Evolutionary conservation across 2,329 filamentous ascomycete species (phyloP), one percentile per base, ranked within the genome.

Genomic region (Phialophora macrospora): DNA sequence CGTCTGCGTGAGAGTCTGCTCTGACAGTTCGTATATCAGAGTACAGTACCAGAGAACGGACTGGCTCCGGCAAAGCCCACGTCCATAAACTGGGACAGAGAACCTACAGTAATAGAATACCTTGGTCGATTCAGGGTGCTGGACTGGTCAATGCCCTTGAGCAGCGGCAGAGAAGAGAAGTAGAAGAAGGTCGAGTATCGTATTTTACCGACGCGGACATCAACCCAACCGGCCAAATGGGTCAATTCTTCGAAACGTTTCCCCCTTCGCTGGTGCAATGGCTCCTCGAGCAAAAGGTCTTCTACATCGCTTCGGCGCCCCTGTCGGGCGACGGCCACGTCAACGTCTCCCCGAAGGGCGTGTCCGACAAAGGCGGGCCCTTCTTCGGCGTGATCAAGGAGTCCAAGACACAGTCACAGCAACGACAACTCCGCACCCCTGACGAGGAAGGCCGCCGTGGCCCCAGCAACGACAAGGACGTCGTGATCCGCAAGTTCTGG

Each of bases 281-380:
- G 88, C 85, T 88, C 58, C 81, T 87, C 55, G 76, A 80, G 11
- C 90, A 93, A 44, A 85, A 88, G 62, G 79, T 93, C 72, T 93
- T 93, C 83, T 93, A 90, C 80, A 88, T 90, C 11, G 88, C 87
- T 48, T 90, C 88, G 14, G 89, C 90, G 0, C 89, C 90, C 0
- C 83, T 87, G 28, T 82, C 83, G n/a, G 88, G 85, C 22, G 77
- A 80, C 1, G 69, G 69, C 3, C 90, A 93, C 78, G 81, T 93
- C 80, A 93, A 93, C 73, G 79, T 92, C 62, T 93, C 90, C 0
- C 89, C 91, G 56, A 92, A 93, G 77, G 67, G 67, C 73, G 79
- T 92, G 63, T 92, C 90, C 0, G 89, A 90, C 60, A 92, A 93
- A 77, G 90, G 90, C 56, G 82, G 89, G 24, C 80, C 86, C 0